Evolutionary conservation across 2,329 filamentous ascomycete genomes (phyloP), one percentile per base, ranked within the genome.

Genomic region (Eutypella sp.): DNA sequence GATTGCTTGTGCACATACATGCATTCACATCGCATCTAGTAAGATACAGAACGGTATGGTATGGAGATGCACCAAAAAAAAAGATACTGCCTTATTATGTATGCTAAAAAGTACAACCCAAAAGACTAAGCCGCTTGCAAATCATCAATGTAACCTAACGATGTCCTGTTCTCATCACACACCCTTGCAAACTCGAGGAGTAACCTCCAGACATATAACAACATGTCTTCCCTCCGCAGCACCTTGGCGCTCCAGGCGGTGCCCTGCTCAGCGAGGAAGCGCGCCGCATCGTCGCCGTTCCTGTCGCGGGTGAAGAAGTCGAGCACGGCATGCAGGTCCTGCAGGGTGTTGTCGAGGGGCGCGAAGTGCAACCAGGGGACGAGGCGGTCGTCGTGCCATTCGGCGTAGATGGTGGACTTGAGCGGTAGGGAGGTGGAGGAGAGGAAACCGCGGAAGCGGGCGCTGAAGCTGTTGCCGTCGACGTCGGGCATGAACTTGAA

Each of bases 351-450:
- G 53, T 82, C 76, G 62, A 84, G 70, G 4, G 81, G 81, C 0
- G 80, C 73, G 53, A 82, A 85, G 58, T 85, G 81, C 44, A 71
- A 67, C 81, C 81, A 85, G 0, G 79, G 72, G 11, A 81, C 65
- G 1, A 85, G 63, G 4, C 81, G 68, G 7, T 72, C 70, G 54
- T 84, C 80, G 53, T 84, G 81, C 81, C 81, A 85, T 57, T 85
- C 81, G 24, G 72, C 67, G 55, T 81, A 85, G 19, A 84, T 70
- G 1, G 81, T 83, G 3, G 75, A 72, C 59, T 85, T 84, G 57
- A 85, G 70, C 0, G 76, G 76, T 7, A 82, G 56, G 18, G 72
- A 76, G 3, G 72, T 79, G 6, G 72, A 78, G n/a, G 69, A 65
- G 3, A 84, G 62, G 52, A 83, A 79, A 0, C 68, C 69, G 27